A percentile compares a stretch with the other conserved stretches of the same genome.
Conservation (phyloP, 441 rosid species). For the Breynia disticha region DNA sequence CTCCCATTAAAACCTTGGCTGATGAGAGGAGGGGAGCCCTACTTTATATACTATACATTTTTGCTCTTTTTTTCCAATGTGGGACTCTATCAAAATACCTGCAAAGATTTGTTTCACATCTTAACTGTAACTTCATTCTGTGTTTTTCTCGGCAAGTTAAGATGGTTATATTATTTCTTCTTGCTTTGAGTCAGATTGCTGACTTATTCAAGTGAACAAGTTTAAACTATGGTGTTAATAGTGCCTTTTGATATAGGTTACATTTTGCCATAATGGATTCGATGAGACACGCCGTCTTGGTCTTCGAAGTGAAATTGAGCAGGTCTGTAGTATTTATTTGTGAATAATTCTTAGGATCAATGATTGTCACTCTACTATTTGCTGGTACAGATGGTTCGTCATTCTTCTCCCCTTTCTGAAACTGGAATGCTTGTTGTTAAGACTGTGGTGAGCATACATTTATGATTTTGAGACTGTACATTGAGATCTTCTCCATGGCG, state of each 20-base stretch:
- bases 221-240: constrained; percentile 7
- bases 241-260: constrained; percentile 38
- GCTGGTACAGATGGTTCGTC: constrained; percentile 58
- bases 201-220: background rate
- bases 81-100: too few species aligned
- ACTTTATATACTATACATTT: too few species aligned
- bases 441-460: constrained; percentile 51
- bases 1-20: too few species aligned
- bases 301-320: constrained; percentile 73
- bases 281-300: constrained; percentile 94
- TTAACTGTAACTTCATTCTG: background rate
- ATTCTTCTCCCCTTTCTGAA: constrained; percentile 62
- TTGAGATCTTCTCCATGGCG: background rate
- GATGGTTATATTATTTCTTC: background rate
- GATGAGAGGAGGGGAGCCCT: too few species aligned
- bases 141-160: background rate
- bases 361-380: constrained; percentile 17
- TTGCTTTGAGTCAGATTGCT: background rate
- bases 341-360: background rate
- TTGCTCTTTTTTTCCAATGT: too few species aligned
- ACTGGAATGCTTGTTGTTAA: constrained; percentile 94
- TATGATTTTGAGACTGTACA: background rate
- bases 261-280: constrained; percentile 84
- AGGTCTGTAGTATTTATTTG: constrained; percentile 35
- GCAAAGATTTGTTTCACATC: background rate